Conservation (phyloP, 306 rosid genomes). For the Acacia crassicarpa region DNA sequence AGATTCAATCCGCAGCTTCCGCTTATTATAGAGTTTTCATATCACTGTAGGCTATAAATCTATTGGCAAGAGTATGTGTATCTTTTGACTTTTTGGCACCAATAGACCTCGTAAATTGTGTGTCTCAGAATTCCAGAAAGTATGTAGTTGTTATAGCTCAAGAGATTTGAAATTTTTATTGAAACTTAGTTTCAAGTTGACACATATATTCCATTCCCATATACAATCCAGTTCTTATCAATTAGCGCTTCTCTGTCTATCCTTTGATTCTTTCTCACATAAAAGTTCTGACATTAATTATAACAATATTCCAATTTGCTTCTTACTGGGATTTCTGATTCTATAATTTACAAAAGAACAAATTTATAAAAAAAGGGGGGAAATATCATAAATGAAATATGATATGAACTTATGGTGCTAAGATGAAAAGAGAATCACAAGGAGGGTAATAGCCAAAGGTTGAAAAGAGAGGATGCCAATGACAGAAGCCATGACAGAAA, state of each 20-base stretch:
- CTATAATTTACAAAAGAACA: background rate
- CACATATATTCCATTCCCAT: background rate
- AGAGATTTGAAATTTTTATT: background rate
- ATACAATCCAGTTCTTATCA: background rate
- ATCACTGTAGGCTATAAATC: no score
- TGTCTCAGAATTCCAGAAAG: background rate
- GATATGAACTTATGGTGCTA: constrained; percentile 13
- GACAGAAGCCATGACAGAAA: constrained; percentile 73
- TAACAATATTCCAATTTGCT: background rate
- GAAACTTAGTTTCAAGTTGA: background rate
- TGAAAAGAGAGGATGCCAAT: constrained; percentile 63
- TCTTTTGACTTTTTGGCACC: no score
- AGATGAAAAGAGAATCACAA: constrained; percentile 38
- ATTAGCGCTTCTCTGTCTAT: background rate
- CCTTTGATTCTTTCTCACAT: constrained; percentile 19
- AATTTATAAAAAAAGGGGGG: background rate
- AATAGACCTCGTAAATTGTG: no score
- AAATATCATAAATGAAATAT: background rate
- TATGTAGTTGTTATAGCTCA: background rate
- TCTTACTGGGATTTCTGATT: background rate
- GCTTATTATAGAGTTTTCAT: no score
- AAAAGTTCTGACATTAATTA: background rate
- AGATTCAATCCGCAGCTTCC: no score
- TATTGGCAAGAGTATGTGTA: no score
- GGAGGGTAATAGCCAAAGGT: constrained; percentile 81